These are phyloP conservation scores for Cytidiella melzeri DNA, from an alignment of 768 basidiomycete genomes.

Conservation along the genomic window DNA sequence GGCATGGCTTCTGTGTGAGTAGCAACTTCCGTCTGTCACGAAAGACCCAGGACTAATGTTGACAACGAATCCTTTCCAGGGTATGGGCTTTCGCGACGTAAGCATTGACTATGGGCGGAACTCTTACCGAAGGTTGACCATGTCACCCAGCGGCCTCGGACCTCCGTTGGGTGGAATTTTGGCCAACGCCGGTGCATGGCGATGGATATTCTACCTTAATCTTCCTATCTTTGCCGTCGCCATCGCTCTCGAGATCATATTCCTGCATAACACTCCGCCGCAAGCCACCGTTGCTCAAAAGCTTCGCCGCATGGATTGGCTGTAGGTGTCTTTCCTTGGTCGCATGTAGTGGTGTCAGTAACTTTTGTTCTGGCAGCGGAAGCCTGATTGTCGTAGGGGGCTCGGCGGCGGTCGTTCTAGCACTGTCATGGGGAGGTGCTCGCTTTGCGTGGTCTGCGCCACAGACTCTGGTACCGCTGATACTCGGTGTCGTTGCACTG, in stretches of 20 bases:
- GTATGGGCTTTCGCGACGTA: background rate
- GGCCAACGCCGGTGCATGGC: constrained; percentile 24
- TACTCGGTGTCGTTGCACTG: constrained; percentile 28
- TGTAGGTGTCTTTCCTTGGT: constrained; percentile 15
- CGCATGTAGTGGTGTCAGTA: background rate
- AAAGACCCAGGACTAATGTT: too few species aligned
- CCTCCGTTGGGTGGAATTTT: constrained; percentile 14
- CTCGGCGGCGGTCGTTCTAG: constrained; percentile 14
- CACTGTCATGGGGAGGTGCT: constrained; percentile 30
- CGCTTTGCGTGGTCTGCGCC: constrained; percentile 28
- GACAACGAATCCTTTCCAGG: constrained; percentile 26
- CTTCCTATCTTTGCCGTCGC: constrained; percentile 20
- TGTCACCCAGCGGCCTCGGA: too few species aligned
- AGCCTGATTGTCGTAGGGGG: constrained; percentile 18
- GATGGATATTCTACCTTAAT: constrained; percentile 28
- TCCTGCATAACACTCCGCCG: constrained; percentile 17
- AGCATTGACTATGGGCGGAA: background rate
- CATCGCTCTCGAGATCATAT: constrained; percentile 13
- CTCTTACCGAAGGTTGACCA: constrained; percentile 7
- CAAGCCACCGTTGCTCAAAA: constrained; percentile 15
- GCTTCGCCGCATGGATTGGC: constrained; percentile 25
- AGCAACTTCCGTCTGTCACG: too few species aligned
- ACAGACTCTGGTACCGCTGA: constrained; percentile 30
- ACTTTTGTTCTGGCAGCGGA: constrained; percentile 15
- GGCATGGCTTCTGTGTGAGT: too few species aligned